These are phyloP conservation scores for Filobasidium wieringae DNA, from an alignment of 768 basidiomycete genomes.

Conservation along the genomic window DNA sequence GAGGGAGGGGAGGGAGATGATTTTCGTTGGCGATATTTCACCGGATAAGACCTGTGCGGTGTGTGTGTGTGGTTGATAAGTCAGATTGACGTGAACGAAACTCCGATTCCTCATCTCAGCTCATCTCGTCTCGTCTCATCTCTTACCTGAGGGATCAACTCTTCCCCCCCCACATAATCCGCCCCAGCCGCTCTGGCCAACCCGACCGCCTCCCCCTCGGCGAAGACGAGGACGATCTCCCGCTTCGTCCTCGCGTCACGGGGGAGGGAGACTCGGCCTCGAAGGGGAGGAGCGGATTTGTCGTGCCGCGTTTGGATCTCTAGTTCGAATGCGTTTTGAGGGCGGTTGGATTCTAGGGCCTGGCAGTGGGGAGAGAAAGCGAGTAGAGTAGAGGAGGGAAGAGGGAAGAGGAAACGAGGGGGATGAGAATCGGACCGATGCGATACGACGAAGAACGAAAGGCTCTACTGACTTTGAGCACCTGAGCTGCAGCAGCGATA, in stretches of 20 bases:
- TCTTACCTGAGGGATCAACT: conserved; percentile 74
- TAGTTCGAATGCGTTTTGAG: conserved; percentile 65
- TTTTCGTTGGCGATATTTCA: conserved; percentile 64
- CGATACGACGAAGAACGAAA: background rate
- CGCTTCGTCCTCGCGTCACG: conserved; percentile 56
- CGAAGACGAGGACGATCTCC: conserved; percentile 79
- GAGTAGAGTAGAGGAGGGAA: background rate
- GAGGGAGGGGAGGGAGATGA: conserved; percentile 69
- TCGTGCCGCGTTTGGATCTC: conserved; percentile 66
- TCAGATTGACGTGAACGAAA: background rate
- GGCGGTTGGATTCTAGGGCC: conserved; percentile 73
- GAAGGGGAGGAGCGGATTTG: conserved; percentile 69
- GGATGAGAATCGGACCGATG: background rate
- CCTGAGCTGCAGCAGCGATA: conserved; percentile 30
- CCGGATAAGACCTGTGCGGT: conserved; percentile 55
- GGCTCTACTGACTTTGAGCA: conserved; percentile 35
- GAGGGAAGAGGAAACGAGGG: background rate
- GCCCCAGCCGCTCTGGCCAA: conserved; percentile 80
- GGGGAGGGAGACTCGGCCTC: conserved; percentile 77
- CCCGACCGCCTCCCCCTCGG: conserved; percentile 68
- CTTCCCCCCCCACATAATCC: conserved; percentile 76
- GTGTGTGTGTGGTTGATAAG: background rate
- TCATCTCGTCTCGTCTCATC: background rate
- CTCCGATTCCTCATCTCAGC: background rate
- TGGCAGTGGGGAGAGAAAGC: conserved; percentile 31